phyloP scores from a whole-genome alignment of 768 basidiomycete genomes.

The Podaxis sp. region DNA sequence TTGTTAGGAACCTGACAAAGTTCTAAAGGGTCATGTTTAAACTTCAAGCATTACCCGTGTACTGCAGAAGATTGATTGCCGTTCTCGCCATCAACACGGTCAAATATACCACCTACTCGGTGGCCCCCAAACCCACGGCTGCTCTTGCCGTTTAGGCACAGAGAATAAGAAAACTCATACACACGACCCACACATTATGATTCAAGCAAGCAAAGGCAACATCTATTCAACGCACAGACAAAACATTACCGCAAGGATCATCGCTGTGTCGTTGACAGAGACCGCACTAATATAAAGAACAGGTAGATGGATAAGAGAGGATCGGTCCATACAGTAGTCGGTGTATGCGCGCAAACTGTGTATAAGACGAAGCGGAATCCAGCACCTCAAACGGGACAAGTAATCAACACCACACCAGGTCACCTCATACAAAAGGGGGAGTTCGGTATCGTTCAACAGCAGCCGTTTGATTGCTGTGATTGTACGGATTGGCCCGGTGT shows the following conservation, averaged over 20 bases:
- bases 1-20: not conserved
- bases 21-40: not conserved
- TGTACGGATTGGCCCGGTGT: slow-evolving; percentile 82
- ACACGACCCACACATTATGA: not conserved
- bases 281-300: slow-evolving; percentile 10
- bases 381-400: slow-evolving; percentile 7
- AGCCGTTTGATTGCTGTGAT: slow-evolving; percentile 66
- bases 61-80: not conserved
- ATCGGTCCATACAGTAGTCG: slow-evolving; percentile 13
- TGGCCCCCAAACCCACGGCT: too few species aligned
- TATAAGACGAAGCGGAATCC: slow-evolving; percentile 6
- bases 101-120: too few species aligned
- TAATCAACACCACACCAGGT: not conserved
- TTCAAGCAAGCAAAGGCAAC: slow-evolving; percentile 6
- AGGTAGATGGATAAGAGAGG: slow-evolving; percentile 11
- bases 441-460: slow-evolving; percentile 52
- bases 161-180: not conserved
- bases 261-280: slow-evolving; percentile 6
- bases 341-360: slow-evolving; percentile 10
- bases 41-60: not conserved
- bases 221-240: slow-evolving; percentile 12
- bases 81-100: not conserved
- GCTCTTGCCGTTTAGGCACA: not conserved
- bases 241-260: slow-evolving; percentile 2
- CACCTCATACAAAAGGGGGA: not conserved